Conservation (phyloP, 441 rosid species). For the Kokia cookei region DNA sequence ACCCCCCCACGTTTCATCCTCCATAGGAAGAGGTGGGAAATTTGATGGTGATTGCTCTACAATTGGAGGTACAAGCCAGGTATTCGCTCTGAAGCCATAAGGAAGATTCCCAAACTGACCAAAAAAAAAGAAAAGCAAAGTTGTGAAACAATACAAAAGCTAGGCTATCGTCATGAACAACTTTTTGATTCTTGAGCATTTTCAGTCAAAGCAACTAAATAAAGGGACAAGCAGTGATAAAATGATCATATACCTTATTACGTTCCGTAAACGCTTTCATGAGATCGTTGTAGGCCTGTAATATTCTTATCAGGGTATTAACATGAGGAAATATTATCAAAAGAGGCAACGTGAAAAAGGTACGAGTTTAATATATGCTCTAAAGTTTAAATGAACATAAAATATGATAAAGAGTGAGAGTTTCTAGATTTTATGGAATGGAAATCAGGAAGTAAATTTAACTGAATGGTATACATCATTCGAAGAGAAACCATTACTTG, state of each 20-base stretch:
- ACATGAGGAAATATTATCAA: not conserved
- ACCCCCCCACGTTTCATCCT: constrained; percentile 67
- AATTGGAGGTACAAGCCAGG: constrained; percentile 64
- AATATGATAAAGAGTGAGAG: no score
- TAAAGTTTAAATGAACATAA: no score
- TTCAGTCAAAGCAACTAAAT: constrained; percentile 9
- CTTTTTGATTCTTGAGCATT: not conserved
- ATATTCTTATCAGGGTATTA: constrained; percentile 2
- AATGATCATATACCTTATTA: constrained; percentile 59
- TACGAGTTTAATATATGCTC: no score
- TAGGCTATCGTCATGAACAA: not conserved
- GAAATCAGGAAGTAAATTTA: no score
- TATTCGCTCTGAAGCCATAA: constrained; percentile 70
- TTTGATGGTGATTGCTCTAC: constrained; percentile 51
- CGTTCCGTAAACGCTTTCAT: constrained; percentile 84
- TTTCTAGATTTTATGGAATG: no score
- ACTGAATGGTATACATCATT: not conserved
- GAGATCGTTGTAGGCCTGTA: constrained; percentile 78
- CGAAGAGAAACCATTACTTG: not conserved
- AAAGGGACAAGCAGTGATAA: not conserved
- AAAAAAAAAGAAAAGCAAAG: not conserved
- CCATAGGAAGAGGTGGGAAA: constrained; percentile 50
- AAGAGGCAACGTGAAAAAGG: not conserved
- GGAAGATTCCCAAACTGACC: constrained; percentile 72
- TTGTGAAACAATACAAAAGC: not conserved